Base-by-base conservation (phyloP, 441 rosid genomes). In the Jatropha podagrica region DNA sequence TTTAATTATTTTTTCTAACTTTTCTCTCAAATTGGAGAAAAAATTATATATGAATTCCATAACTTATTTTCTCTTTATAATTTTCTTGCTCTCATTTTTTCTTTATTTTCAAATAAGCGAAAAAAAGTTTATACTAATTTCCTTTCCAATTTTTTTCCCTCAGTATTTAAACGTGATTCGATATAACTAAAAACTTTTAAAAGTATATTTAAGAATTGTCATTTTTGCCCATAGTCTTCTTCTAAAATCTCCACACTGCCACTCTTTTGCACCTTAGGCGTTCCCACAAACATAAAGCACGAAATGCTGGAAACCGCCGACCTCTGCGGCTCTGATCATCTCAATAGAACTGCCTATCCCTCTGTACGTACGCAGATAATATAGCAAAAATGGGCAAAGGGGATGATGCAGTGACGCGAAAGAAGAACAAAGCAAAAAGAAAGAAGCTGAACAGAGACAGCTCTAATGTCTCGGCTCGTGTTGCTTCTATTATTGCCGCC, bases 401-500 rank as follows among this genome's bases (percentile, higher is more conserved):
- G 7, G 98, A 89, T 75, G 97, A 92, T 81, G 76, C 86, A 13
- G 68, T 85, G 61, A 75, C 55, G 81, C 88, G 79, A 77, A 90
- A 87, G 93, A 89, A 84, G 91, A 95, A 87, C 77, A 93, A 89
- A 81, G 51, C 74, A 6, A 85, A 32, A 55, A 79, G 94, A 77
- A 93, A 92, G 93, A 93, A 89, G 73, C 78, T 82, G 41, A 76
- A 70, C 46, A 75, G 79, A 26, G 79, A 88, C 26, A 79, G 62
- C 14, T 90, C 89, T 2, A 80, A 76, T 4, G 95, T 95, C 5
- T 88, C 95, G 20, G 76, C 95, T 76, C 96, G 91, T 65, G 82
- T 91, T 76, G 95, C 99, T 72, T 74, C 97, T 80, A 81, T 95
- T 55, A 92, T 95, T 69, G 95, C 96, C 69, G 77, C 99, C 81